These are phyloP conservation scores for Drosera capensis DNA, from an alignment of 148 eudicot species.

Conservation along the genomic window DNA sequence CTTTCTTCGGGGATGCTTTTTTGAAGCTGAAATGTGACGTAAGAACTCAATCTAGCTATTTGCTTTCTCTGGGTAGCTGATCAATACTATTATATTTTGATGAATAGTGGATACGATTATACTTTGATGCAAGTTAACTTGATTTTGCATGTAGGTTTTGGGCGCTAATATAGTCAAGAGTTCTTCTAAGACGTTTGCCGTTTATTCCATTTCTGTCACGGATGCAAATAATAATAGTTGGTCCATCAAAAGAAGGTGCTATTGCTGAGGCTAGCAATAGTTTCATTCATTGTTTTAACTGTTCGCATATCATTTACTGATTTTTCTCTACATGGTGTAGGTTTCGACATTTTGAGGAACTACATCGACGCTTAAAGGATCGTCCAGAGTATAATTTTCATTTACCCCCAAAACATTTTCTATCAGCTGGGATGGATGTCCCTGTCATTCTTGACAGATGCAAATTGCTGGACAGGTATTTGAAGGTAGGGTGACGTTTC, in stretches of 20 bases:
- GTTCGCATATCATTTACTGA: slow-evolving; percentile 8
- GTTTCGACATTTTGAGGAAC: slow-evolving; percentile 96
- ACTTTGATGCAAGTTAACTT: slow-evolving; percentile 1
- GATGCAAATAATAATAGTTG: slow-evolving; percentile 73
- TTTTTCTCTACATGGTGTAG: slow-evolving; percentile 18
- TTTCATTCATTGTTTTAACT: background rate
- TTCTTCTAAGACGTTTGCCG: slow-evolving; percentile 79
- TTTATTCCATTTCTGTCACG: slow-evolving; percentile 75
- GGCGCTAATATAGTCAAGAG: slow-evolving; percentile 91
- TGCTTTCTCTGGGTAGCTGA: background rate
- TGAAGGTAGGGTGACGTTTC: slow-evolving; percentile 41
- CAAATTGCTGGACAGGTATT: slow-evolving; percentile 72
- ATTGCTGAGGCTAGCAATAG: slow-evolving; percentile 1
- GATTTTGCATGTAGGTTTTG: slow-evolving; percentile 47
- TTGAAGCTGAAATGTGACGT: slow-evolving; percentile 95
- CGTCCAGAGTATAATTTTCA: slow-evolving; percentile 79
- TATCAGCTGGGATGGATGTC: slow-evolving; percentile 84
- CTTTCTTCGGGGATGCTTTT: slow-evolving; percentile 51
- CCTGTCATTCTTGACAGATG: slow-evolving; percentile 82
- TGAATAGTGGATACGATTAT: background rate
- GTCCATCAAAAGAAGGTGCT: slow-evolving; percentile 97
- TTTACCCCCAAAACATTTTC: slow-evolving; percentile 93
- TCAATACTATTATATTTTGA: background rate
- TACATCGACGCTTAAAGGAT: slow-evolving; percentile 87
- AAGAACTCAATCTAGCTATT: slow-evolving; percentile 11